phyloP scores from a whole-genome alignment of 176 grass and related monocot species.

The Secale cereale region DNA sequence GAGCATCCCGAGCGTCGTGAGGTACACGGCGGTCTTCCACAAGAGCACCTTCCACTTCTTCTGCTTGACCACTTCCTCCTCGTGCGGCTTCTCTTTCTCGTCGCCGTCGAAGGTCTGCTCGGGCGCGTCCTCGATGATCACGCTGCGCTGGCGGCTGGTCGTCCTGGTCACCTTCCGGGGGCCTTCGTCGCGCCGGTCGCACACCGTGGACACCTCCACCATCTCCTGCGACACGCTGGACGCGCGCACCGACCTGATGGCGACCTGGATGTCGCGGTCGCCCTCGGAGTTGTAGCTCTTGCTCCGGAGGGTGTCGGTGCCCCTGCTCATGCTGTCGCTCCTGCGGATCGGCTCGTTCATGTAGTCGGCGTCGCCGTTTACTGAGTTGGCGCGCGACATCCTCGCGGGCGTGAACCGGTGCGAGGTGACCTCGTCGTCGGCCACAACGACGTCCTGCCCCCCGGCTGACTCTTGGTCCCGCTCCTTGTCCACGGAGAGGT shows the following conservation, averaged over 20 bases:
- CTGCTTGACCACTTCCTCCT: conserved; percentile 16
- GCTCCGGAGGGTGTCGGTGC: conserved; percentile 38
- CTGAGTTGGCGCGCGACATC: conserved; percentile 66
- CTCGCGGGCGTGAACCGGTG: conserved; percentile 85
- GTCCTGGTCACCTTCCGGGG: conserved; percentile 49
- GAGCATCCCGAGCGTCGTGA: conserved; percentile 85
- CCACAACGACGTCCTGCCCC: conserved; percentile 41
- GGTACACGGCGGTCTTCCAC: conserved; percentile 77
- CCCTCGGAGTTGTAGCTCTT: conserved; percentile 63
- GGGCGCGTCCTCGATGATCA: conserved; percentile 42
- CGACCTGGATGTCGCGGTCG: conserved; percentile 59
- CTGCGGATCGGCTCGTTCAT: conserved; percentile 32
- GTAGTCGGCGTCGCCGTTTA: conserved; percentile 36
- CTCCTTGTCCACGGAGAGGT: conserved; percentile 52
- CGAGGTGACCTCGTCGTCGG: conserved; percentile 68
- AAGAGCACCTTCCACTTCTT: conserved; percentile 66
- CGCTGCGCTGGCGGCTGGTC: conserved; percentile 51
- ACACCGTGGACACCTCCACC: conserved; percentile 50
- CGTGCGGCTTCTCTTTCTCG: conserved; percentile 27
- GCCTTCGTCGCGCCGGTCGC: conserved; percentile 32
- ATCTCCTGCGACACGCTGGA: conserved; percentile 53
- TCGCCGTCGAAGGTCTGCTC: background rate
- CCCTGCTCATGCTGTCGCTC: conserved; percentile 34
- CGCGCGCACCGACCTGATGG: conserved; percentile 31
- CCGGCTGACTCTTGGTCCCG: background rate